Evolutionary conservation across 2,329 filamentous ascomycete genomes (phyloP).

Genomic region (Diaporthe humulicola): DNA sequence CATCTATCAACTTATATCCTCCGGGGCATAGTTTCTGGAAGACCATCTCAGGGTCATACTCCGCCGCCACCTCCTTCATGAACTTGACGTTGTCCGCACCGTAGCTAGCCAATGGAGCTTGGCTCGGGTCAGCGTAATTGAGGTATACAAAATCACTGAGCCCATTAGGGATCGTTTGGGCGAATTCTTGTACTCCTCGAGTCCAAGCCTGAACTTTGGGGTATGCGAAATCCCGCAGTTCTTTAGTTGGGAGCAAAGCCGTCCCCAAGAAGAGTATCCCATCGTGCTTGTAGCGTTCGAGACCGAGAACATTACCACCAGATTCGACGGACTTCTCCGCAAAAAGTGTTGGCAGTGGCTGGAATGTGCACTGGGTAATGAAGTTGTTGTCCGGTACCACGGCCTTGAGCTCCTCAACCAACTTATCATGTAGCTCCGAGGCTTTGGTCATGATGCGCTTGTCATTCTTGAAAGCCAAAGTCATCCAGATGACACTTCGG

Average conservation of each 20-base stretch:
- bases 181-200: conserved; percentile 40
- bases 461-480: conserved; percentile 53
- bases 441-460: conserved; percentile 51
- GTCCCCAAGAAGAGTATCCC: conserved; percentile 41
- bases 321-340: not conserved
- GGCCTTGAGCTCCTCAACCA: conserved; percentile 43
- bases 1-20: conserved; percentile 43
- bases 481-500: conserved; percentile 53
- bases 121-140: conserved; percentile 47
- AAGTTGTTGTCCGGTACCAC: conserved; percentile 42
- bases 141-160: conserved; percentile 43
- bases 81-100: conserved; percentile 46
- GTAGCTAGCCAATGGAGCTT: conserved; percentile 47
- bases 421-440: conserved; percentile 47
- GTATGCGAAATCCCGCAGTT: conserved; percentile 41
- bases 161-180: conserved; percentile 32
- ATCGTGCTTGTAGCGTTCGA: conserved; percentile 41
- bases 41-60: conserved; percentile 46
- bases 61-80: conserved; percentile 42
- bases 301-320: conserved; percentile 45
- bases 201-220: conserved; percentile 40
- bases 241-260: conserved; percentile 40
- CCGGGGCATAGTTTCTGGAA: conserved; percentile 47
- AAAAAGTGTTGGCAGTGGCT: conserved; percentile 42
- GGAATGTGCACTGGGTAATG: conserved; percentile 45